Percentiles rank a stretch among this genome's conserved stretches.
Conservation (phyloP, 2,329 filamentous ascomycete species). For the Pezicula neosporulosa region DNA sequence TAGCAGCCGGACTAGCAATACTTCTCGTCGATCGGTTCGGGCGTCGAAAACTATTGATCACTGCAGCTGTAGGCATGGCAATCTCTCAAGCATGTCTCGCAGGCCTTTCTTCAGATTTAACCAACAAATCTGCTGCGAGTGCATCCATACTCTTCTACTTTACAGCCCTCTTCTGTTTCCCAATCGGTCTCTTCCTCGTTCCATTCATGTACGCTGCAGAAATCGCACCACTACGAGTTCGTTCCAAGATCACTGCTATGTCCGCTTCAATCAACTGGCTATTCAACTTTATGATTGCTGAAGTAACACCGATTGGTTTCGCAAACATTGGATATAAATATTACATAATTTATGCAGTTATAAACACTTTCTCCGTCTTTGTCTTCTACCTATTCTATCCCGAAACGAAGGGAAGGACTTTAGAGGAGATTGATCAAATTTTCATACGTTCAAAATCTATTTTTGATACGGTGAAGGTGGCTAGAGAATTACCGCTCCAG, state of each 20-base stretch:
- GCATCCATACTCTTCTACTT: constrained; percentile 1
- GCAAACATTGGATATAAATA: constrained; percentile 5
- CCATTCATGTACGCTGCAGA: constrained; percentile 4
- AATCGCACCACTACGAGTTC: constrained; percentile 2
- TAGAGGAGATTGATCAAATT: constrained; percentile 66
- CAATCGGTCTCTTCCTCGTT: constrained; percentile 2
- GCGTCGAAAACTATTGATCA: neutral
- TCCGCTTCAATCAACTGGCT: constrained; percentile 2
- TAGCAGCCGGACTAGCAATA: neutral
- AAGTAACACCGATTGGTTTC: constrained; percentile 6
- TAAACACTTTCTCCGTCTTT: neutral
- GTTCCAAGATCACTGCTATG: constrained; percentile 1
- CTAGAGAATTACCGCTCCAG: neutral
- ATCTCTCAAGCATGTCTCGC: neutral
- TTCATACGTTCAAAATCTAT: neutral
- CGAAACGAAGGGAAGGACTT: constrained; percentile 65
- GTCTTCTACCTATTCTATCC: constrained; percentile 68
- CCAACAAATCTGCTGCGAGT: neutral
- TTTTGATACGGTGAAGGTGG: neutral
- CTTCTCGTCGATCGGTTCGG: neutral
- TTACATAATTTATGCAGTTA: constrained; percentile 6
- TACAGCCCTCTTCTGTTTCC: neutral
- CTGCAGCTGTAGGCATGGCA: neutral
- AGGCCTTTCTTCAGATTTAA: neutral
- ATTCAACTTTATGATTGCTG: constrained; percentile 4